phyloP scores from a whole-genome alignment of 1,139 yeast genomes.

The Sugiyamaella novakii region DNA sequence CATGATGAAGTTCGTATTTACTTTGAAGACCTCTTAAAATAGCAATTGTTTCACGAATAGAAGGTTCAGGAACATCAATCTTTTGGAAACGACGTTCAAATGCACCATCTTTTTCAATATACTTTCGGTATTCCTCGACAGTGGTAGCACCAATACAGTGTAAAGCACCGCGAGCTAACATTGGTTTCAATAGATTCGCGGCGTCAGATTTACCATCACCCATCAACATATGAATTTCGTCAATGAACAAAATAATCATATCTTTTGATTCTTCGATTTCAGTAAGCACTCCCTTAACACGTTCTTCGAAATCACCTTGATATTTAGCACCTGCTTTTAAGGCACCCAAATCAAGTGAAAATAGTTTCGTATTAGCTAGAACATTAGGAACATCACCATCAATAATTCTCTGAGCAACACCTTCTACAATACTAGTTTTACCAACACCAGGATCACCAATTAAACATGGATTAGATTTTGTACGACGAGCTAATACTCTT shows the following conservation, averaged over 20 bases:
- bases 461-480: conserved; percentile 92
- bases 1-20: conserved; percentile 96
- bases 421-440: conserved; percentile 96
- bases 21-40: conserved; percentile 95
- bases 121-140: conserved; percentile 87
- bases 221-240: conserved; percentile 98
- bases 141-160: conserved; percentile 99
- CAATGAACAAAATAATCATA: conserved; percentile 86
- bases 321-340: conserved; percentile 98
- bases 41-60: conserved; percentile 90
- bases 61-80: conserved; percentile 93
- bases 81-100: conserved; percentile 98
- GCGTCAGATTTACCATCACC: conserved; percentile 96
- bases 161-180: conserved; percentile 92
- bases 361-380: conserved; percentile 74
- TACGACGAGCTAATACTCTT: conserved; percentile 90
- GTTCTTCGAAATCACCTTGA: conserved; percentile 98
- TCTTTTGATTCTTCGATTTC: conserved; percentile 89
- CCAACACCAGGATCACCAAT: conserved; percentile 99
- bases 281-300: conserved; percentile 91
- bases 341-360: conserved; percentile 91
- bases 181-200: conserved; percentile 94
- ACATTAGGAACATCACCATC: conserved; percentile 94
- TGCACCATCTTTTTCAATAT: conserved; percentile 95
- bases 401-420: conserved; percentile 95